A percentile compares a stretch with the other conserved stretches of the same genome.
Evolutionary conservation across 345 rosid species (phyloP).

Genomic region (Eucalyptus decipiens): DNA sequence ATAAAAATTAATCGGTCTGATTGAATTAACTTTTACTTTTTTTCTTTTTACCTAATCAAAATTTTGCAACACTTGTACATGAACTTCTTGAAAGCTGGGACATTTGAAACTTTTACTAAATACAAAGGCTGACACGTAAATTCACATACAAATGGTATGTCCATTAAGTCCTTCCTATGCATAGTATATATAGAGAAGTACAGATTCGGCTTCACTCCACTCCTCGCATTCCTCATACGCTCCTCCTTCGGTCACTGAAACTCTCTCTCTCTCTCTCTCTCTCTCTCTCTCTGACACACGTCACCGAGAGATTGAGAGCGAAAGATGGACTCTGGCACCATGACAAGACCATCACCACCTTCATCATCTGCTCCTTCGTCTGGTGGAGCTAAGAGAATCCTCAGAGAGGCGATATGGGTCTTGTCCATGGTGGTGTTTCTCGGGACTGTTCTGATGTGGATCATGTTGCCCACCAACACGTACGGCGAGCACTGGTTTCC

Average conservation of each 20-base stretch:
- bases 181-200: background rate
- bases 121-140: background rate
- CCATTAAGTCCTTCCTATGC: background rate
- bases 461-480: conserved; percentile 51
- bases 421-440: conserved; percentile 16
- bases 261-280: background rate
- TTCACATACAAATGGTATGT: background rate
- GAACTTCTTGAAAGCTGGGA: background rate
- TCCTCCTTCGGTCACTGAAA: background rate
- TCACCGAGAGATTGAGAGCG: background rate
- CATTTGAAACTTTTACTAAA: background rate
- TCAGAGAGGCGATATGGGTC: conserved; percentile 22
- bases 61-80: background rate
- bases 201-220: background rate
- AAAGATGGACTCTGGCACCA: background rate
- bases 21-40: background rate
- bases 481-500: conserved; percentile 27
- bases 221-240: background rate
- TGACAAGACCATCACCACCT: background rate
- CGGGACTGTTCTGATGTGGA: conserved; percentile 59
- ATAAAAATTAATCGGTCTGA: background rate
- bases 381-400: background rate
- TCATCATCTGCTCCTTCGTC: background rate
- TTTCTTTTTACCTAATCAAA: background rate
- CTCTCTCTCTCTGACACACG: background rate